Evolutionary conservation across 805 yeast species (phyloP), one percentile per base, ranked within the genome.

Genomic region (Starmerella sirachaensis): DNA sequence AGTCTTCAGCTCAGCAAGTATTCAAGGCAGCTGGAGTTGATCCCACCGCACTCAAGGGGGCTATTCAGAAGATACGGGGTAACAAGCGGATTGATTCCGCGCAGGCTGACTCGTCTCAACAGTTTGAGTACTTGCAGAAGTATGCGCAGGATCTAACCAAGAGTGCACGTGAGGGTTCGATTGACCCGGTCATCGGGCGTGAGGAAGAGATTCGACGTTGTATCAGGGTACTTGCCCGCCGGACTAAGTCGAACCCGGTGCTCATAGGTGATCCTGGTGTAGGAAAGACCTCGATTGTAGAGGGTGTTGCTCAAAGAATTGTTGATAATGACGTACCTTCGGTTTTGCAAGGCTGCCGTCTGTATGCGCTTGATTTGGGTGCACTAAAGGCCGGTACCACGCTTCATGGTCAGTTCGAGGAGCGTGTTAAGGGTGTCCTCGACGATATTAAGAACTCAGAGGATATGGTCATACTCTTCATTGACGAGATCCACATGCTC

Each of bases 211-310:
- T 91, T 49, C 74, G 97, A 63, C 72, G 96, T 49, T 83, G 94
- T 22, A 88, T 91, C 42, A 73, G 97, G 45, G 94, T 91, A 3
- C 68, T 91, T 43, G 86, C 98, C n/a, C 78, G 98, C 65, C 76
- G 98, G 64, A 82, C 94, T 29, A 91, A 91, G 63, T 86, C 96
- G 6, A 91, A 91, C 57, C 94, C 97, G 12, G 91, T 94, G 52
- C 64, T 91, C 43, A 85, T 91, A 53, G 98, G 98, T 69, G 98
- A 91, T 55, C 95, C 98, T 29, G 98, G 98, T 74, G 96, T 91
- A 37, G 98, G 98, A 69, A 91, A 91, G 65, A 91, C 98, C 26
- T 82, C 94, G 21, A 88, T 91, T 52, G 94, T 91, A 36, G 98
- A 91, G 64, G 98, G 97, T 54, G 96, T 91, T 40, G 97, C 98